Percentiles rank a stretch among this genome's conserved stretches.
Evolutionary conservation across 1,284 basidiomycete species (phyloP).

Genomic region (Cystobasidium sp.): DNA sequence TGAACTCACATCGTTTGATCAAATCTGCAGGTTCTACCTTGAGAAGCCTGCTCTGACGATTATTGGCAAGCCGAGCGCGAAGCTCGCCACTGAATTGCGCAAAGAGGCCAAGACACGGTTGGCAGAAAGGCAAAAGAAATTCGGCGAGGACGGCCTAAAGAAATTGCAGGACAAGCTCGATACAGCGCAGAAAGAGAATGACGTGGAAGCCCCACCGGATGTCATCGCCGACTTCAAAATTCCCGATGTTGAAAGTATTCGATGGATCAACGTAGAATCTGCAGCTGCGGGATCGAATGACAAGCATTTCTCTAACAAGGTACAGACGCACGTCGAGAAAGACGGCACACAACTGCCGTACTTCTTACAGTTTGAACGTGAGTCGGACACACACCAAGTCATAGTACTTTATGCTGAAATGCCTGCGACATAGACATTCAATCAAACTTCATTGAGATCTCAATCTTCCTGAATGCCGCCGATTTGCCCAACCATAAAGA

Average conservation of each 20-base stretch:
- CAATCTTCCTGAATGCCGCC: conserved; percentile 70
- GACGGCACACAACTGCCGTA: conserved; percentile 78
- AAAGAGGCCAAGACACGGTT: conserved; percentile 79
- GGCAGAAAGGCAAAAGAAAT: conserved; percentile 68
- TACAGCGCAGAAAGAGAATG: conserved; percentile 84
- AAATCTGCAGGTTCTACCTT: conserved; percentile 70
- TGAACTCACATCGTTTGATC: background rate
- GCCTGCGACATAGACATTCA: conserved; percentile 56
- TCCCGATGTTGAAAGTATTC: conserved; percentile 83
- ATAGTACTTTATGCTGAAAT: background rate
- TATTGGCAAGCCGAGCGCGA: conserved; percentile 84
- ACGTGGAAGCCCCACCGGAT: conserved; percentile 74
- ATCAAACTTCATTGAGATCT: conserved; percentile 82
- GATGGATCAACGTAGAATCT: conserved; percentile 92
- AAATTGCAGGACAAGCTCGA: conserved; percentile 73
- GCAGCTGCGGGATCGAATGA: conserved; percentile 52
- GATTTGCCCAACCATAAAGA: conserved; percentile 62
- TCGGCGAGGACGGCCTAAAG: conserved; percentile 81
- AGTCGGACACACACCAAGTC: conserved; percentile 26
- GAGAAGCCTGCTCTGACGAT: conserved; percentile 73
- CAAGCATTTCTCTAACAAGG: conserved; percentile 54
- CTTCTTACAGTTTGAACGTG: conserved; percentile 80
- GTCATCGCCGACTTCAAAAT: conserved; percentile 83
- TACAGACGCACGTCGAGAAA: conserved; percentile 70
- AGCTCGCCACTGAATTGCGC: conserved; percentile 80